Base-by-base conservation (phyloP, 2,329 filamentous ascomycete species). In the Colletotrichum endophyticum region DNA sequence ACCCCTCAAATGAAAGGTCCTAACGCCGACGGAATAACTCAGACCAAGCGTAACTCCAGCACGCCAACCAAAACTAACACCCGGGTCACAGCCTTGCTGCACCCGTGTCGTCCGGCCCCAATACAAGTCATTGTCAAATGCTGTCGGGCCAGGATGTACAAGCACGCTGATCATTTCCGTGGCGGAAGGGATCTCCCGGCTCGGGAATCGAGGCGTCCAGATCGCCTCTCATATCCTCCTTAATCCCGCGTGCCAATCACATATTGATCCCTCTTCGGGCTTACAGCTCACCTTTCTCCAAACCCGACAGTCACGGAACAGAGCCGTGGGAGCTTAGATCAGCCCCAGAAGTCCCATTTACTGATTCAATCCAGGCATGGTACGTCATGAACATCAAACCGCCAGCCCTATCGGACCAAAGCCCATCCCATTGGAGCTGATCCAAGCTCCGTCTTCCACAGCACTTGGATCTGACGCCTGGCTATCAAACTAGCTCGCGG, bases 251-350 rank as follows among this genome's bases (percentile, higher is more conserved):
- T 22, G 11, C 73, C 73, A 69, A 69, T 73, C 53, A 68, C 11
- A 16, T 8, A 39, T 67, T 73, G 44, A 63, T 63, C 70, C 70
- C 16, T 32, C 5, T 6, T 64, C 73, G 73, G 70, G 4, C 22
- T 64, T 74, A 30, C 63, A 69, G 59, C 16, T 11, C 13, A 11
- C 13, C 15, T 57, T 59, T 66, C 25, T 74, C 73, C 73, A 70
- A 36, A 39, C 19, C 73, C 70, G 73, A 66, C 63, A 19, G 13
- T 16, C 6, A 59, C 59, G 27, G 49, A 57, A 13, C 56, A 27
- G 25, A 28, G 56, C 13, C 56, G 7, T 28, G n/a, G 44, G 44
- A 53, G 44, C 44, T 53, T 53, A 4, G 44, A 53, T 53, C 44
- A 53, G 44, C 44, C 44, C n/a, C 44, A 53, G n/a, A 53, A 53